Percentiles rank a stretch among this genome's conserved stretches.
These are phyloP conservation scores for Pseudocercospora pini-densiflorae DNA, from an alignment of 2,329 filamentous ascomycete species.

Conservation along the genomic window DNA sequence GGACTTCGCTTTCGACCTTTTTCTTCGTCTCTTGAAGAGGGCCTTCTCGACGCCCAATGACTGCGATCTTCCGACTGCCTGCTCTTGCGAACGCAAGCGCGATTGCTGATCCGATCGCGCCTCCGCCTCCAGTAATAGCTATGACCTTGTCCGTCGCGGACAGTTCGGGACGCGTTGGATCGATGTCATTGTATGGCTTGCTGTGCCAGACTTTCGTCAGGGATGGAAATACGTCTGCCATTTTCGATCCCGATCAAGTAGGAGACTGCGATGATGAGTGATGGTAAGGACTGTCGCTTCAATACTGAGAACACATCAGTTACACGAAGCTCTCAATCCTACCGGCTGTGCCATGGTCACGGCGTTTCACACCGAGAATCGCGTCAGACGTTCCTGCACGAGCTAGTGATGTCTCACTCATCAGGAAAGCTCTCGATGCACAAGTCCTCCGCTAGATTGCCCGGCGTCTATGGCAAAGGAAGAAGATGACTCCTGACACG, in stretches of 20 bases:
- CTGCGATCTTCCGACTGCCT: neutral
- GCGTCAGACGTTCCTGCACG: neutral
- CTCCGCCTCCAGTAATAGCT: slow-evolving; percentile 48
- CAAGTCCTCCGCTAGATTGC: neutral
- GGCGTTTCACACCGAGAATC: neutral
- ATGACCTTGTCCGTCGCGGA: slow-evolving; percentile 47
- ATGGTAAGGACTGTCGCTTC: neutral
- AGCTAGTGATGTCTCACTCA: neutral
- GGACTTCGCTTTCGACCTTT: neutral
- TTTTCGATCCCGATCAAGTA: neutral
- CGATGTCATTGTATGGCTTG: slow-evolving; percentile 42
- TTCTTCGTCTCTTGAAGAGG: slow-evolving; percentile 3
- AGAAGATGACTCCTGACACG: neutral
- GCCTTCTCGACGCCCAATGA: slow-evolving; percentile 11
- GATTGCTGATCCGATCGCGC: slow-evolving; percentile 9
- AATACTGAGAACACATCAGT: neutral
- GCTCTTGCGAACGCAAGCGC: slow-evolving; percentile 12
- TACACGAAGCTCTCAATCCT: neutral
- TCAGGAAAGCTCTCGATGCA: too few species aligned
- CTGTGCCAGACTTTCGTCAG: slow-evolving; percentile 45
- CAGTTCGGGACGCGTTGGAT: slow-evolving; percentile 47
- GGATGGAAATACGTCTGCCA: slow-evolving; percentile 29
- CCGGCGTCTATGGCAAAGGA: neutral
- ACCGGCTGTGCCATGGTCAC: neutral
- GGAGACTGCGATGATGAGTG: neutral